Evolutionary conservation across 257 asterid genomes (phyloP).

Genomic region (Verbena officinalis): DNA sequence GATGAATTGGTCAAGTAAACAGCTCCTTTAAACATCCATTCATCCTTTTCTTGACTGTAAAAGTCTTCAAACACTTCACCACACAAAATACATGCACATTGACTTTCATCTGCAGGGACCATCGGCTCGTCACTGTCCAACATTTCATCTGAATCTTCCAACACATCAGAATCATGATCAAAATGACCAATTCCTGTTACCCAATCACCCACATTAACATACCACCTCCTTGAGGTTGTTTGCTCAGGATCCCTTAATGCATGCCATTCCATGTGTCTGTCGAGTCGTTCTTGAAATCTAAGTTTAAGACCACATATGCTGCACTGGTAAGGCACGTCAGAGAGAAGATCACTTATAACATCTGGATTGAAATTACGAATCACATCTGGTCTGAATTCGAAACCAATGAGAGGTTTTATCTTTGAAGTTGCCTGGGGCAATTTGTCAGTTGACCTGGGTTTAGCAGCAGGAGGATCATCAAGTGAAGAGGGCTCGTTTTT

Average conservation of each 20-base stretch:
- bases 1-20: constrained; percentile 49
- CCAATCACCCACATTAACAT: constrained; percentile 55
- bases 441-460: constrained; percentile 34
- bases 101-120: constrained; percentile 91
- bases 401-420: constrained; percentile 62
- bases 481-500: constrained; percentile 36
- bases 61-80: constrained; percentile 84
- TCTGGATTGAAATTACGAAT: constrained; percentile 60
- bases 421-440: constrained; percentile 39
- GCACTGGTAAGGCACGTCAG: constrained; percentile 68
- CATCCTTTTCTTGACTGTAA: constrained; percentile 55
- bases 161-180: constrained; percentile 27
- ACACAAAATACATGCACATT: constrained; percentile 78
- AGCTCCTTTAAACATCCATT: constrained; percentile 91
- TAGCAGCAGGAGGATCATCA: constrained; percentile 34
- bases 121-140: constrained; percentile 45
- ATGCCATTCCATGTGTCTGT: constrained; percentile 89
- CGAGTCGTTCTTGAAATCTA: constrained; percentile 58
- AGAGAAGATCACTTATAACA: constrained; percentile 63
- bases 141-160: constrained; percentile 42
- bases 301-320: constrained; percentile 63
- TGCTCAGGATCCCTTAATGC: constrained; percentile 42
- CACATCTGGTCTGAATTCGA: constrained; percentile 65
- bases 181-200: constrained; percentile 40
- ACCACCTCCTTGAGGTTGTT: constrained; percentile 68